Conservation (phyloP, 495 filamentous ascomycete species). For the Xylaria grammica region DNA sequence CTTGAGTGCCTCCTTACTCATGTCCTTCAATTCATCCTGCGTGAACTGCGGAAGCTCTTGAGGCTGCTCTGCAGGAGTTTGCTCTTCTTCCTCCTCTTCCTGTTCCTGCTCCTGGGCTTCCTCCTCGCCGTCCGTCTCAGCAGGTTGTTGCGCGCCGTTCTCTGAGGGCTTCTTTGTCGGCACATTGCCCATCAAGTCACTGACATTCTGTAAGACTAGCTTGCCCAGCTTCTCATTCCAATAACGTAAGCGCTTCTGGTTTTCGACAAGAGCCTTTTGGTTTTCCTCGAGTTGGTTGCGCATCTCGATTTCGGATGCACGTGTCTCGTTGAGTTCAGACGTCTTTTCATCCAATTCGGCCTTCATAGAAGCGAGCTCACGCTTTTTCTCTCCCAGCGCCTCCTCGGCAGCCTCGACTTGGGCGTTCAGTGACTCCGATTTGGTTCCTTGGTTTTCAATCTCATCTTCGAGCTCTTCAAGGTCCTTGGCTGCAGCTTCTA, state of each 20-base stretch:
- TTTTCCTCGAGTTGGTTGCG: conserved; percentile 96
- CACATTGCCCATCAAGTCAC: conserved; percentile 63
- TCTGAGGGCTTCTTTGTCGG: conserved; percentile 34
- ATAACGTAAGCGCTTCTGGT: conserved; percentile 81
- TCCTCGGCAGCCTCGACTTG: conserved; percentile 87
- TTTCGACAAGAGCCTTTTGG: conserved; percentile 85
- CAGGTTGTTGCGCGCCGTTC: conserved; percentile 28
- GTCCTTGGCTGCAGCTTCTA: conserved; percentile 71
- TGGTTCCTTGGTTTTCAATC: conserved; percentile 72
- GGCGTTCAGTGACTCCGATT: conserved; percentile 72
- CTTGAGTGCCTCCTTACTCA: conserved; percentile 87
- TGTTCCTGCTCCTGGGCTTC: conserved; percentile 28
- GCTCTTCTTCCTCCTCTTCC: conserved; percentile 33
- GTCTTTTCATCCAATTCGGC: conserved; percentile 84
- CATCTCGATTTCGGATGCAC: conserved; percentile 95
- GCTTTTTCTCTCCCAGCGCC: conserved; percentile 77
- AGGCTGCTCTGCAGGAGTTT: conserved; percentile 31
- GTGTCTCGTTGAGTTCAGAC: conserved; percentile 84
- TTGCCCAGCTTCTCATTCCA: conserved; percentile 90
- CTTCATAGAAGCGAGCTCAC: conserved; percentile 79
- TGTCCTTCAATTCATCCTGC: conserved; percentile 88
- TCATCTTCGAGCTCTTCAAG: conserved; percentile 76
- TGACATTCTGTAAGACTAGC: conserved; percentile 76
- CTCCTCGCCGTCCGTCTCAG: conserved; percentile 28
- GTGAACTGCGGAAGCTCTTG: conserved; percentile 77